phyloP scores from a whole-genome alignment of 257 asterid genomes.

The Solanum paucissectum region DNA sequence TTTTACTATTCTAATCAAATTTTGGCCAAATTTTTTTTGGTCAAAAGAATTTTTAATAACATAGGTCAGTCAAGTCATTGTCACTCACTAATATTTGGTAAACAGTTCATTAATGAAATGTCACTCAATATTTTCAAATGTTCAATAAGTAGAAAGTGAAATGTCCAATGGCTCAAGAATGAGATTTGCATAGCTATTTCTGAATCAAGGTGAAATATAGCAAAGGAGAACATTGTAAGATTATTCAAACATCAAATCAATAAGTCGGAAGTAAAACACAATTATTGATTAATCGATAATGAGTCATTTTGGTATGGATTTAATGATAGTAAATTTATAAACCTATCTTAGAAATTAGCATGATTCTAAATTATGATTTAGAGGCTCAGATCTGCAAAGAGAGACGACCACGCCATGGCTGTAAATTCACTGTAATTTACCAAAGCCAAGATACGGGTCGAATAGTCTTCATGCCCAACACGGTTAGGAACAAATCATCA shows the following conservation, averaged over 20 bases:
- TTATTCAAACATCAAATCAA: too few relatives aligned
- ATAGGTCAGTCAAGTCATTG: neutral
- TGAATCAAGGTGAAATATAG: too few relatives aligned
- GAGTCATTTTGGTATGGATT: too few relatives aligned
- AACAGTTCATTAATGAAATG: neutral
- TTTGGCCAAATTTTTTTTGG: too few relatives aligned
- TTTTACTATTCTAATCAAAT: too few relatives aligned
- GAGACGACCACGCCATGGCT: constrained; percentile 26
- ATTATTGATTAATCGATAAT: too few relatives aligned
- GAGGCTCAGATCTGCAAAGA: constrained; percentile 25
- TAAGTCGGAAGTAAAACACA: too few relatives aligned
- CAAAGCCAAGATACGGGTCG: constrained; percentile 15
- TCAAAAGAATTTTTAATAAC: too few relatives aligned
- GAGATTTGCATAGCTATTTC: neutral
- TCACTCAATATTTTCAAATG: neutral
- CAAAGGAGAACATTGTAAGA: neutral
- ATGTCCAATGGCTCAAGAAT: neutral
- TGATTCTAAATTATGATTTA: neutral
- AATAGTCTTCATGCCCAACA: neutral
- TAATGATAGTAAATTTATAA: neutral
- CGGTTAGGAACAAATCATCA: neutral
- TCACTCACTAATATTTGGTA: neutral
- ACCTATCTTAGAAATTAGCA: neutral
- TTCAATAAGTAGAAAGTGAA: neutral
- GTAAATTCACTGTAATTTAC: constrained; percentile 13